Percentiles rank a stretch among this genome's conserved stretches.
These are phyloP conservation scores for Schizochytrium sp. DNA, from an alignment of 108 stramenopile species.

Conservation along the genomic window DNA sequence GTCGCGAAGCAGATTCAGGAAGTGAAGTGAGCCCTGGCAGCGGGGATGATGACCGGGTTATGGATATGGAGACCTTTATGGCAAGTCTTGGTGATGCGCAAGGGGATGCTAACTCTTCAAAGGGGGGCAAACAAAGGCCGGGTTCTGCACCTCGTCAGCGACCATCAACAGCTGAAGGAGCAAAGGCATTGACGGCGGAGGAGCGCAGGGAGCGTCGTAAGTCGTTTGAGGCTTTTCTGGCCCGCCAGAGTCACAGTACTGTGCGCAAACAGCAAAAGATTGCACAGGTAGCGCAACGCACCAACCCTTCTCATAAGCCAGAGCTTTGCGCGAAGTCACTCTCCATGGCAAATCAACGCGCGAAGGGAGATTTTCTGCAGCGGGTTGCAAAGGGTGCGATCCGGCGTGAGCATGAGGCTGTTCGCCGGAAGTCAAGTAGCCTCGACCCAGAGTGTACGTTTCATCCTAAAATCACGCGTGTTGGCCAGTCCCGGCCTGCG, in stretches of 20 bases:
- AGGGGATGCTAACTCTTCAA: not conserved
- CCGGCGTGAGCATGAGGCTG: slow-evolving; percentile 69
- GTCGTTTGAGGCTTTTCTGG: slow-evolving; percentile 71
- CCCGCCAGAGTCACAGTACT: slow-evolving; percentile 70
- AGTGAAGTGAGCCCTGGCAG: slow-evolving; percentile 10
- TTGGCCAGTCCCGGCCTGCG: slow-evolving; percentile 58
- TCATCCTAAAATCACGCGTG: slow-evolving; percentile 68
- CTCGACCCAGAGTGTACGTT: slow-evolving; percentile 74
- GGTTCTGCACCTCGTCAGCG: not conserved
- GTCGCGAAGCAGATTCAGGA: not conserved
- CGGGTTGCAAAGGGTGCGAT: slow-evolving; percentile 69
- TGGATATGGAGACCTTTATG: slow-evolving; percentile 67
- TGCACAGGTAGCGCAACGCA: slow-evolving; percentile 59
- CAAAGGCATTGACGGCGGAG: slow-evolving; percentile 20
- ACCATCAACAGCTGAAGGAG: not conserved
- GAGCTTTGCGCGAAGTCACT: slow-evolving; percentile 67
- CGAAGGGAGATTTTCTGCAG: slow-evolving; percentile 71
- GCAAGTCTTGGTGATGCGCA: slow-evolving; percentile 20
- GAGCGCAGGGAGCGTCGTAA: slow-evolving; percentile 46
- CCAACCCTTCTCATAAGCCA: slow-evolving; percentile 56
- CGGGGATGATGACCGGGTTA: slow-evolving; percentile 30
- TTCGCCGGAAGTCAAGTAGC: slow-evolving; percentile 64
- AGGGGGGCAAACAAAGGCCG: not conserved
- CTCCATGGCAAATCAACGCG: slow-evolving; percentile 63
- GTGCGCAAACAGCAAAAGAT: slow-evolving; percentile 69